Conservation (phyloP, 768 basidiomycete genomes). For the Lactarius trivialis region DNA sequence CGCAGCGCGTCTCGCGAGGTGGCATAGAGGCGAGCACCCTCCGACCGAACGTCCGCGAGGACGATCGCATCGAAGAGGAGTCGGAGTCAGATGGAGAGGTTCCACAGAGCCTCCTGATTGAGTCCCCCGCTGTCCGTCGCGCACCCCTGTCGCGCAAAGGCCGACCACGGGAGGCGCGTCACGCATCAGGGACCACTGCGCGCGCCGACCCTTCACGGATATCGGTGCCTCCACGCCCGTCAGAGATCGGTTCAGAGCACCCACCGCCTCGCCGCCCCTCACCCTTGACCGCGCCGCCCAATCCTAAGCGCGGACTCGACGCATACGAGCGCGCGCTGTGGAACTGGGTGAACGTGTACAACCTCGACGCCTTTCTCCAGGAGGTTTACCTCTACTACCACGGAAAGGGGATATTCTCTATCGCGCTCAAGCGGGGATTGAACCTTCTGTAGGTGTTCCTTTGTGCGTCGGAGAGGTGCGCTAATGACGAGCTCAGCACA, state of each 20-base stretch:
- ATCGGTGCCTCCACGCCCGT: conserved; percentile 58
- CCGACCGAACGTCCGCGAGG: conserved; percentile 65
- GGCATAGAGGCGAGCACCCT: conserved; percentile 51
- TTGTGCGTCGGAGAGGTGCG: conserved; percentile 21
- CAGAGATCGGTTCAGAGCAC: conserved; percentile 47
- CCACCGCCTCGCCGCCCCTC: conserved; percentile 22
- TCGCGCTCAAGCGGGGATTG: conserved; percentile 82
- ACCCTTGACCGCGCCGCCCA: conserved; percentile 28
- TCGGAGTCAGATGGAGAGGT: conserved; percentile 79
- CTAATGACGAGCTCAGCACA: conserved; percentile 54
- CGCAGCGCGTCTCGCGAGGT: conserved; percentile 53
- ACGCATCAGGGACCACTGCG: conserved; percentile 1
- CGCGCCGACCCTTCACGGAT: conserved; percentile 37
- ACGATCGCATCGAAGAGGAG: conserved; percentile 52
- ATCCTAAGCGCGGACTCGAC: conserved; percentile 64
- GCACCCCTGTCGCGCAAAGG: conserved; percentile 30
- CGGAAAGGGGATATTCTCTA: conserved; percentile 94
- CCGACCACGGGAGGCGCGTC: conserved; percentile 31
- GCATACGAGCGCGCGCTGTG: conserved; percentile 89
- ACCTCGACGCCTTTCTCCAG: conserved; percentile 91
- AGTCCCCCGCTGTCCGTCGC: conserved; percentile 40
- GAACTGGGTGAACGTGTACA: conserved; percentile 99
- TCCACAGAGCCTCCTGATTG: conserved; percentile 81
- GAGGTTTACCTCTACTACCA: conserved; percentile 96
- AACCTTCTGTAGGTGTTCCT: conserved; percentile 78